These are phyloP conservation scores for Phytopythium mirpurense DNA, from an alignment of 352 stramenopile species.

Conservation along the genomic window DNA sequence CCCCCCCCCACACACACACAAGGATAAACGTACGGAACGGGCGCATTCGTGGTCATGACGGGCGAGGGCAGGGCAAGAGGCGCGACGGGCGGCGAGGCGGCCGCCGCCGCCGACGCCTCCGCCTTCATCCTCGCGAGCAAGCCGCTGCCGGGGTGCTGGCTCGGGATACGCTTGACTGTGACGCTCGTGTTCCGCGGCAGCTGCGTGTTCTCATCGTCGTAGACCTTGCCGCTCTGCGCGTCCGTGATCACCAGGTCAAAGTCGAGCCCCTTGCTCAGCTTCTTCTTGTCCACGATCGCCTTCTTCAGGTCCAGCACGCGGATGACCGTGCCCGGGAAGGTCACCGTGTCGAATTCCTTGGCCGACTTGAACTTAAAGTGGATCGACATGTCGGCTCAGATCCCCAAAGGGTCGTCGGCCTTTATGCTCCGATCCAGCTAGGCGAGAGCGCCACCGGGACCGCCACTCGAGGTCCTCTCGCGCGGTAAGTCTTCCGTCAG, in stretches of 20 bases:
- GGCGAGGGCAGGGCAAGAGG: constrained; percentile 34
- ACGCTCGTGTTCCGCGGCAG: constrained; percentile 90
- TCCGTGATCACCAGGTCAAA: constrained; percentile 92
- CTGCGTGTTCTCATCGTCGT: constrained; percentile 89
- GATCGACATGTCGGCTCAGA: constrained; percentile 62
- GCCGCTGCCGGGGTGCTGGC: constrained; percentile 62
- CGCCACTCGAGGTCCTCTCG: not conserved
- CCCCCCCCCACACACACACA: no score
- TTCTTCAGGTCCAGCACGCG: constrained; percentile 90
- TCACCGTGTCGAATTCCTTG: constrained; percentile 88
- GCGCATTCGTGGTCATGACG: constrained; percentile 19
- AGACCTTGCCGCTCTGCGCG: constrained; percentile 89
- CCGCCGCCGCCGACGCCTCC: constrained; percentile 59
- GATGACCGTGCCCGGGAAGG: constrained; percentile 81
- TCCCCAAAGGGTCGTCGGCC: not conserved
- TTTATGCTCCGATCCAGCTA: not conserved
- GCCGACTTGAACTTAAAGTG: constrained; percentile 91
- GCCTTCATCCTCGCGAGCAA: constrained; percentile 83
- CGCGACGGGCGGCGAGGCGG: constrained; percentile 31
- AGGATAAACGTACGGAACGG: constrained; percentile 48
- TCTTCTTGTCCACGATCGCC: constrained; percentile 92
- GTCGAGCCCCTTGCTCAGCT: constrained; percentile 88
- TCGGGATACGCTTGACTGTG: constrained; percentile 89
- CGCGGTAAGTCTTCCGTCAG: not conserved
- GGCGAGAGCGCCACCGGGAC: not conserved